Evolutionary conservation across 805 yeast genomes (phyloP).

Genomic region (Wickerhamiella galacta): DNA sequence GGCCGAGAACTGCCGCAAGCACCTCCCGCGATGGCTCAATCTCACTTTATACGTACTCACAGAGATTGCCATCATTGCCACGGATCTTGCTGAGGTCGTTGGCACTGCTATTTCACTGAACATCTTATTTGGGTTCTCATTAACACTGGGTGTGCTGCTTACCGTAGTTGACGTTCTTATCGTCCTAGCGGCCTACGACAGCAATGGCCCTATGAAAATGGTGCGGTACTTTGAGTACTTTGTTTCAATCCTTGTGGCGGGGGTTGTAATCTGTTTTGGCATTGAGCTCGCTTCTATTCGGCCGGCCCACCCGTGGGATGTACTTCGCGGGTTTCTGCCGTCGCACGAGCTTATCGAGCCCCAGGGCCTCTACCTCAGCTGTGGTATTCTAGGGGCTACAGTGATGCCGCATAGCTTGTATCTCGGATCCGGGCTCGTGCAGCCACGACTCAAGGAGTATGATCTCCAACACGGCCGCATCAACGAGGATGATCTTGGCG

Average conservation of each 20-base stretch:
- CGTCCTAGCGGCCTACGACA: conserved; percentile 61
- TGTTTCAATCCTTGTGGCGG: conserved; percentile 51
- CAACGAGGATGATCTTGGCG: conserved; percentile 8
- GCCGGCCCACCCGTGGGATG: conserved; percentile 34
- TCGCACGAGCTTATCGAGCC: conserved; percentile 38
- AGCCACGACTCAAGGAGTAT: conserved; percentile 62
- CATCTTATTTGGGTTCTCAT: conserved; percentile 58
- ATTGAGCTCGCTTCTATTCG: conserved; percentile 36
- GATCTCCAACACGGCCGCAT: conserved; percentile 37
- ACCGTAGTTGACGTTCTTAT: conserved; percentile 72
- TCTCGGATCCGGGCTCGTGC: conserved; percentile 75
- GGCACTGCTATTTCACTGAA: conserved; percentile 82
- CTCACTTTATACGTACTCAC: conserved; percentile 49
- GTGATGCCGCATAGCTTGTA: conserved; percentile 89
- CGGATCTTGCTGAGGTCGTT: conserved; percentile 86
- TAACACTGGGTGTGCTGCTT: conserved; percentile 55
- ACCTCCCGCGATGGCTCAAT: conserved; percentile 54
- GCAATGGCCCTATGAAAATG: conserved; percentile 57
- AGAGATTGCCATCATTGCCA: conserved; percentile 77
- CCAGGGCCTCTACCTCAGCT: conserved; percentile 54
- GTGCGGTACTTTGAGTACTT: conserved; percentile 64
- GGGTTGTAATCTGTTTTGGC: conserved; percentile 63
- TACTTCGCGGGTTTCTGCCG: conserved; percentile 59
- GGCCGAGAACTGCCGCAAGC: conserved; percentile 65
- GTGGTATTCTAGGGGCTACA: conserved; percentile 84